Conservation (phyloP, 2,329 filamentous ascomycete species). For the Aspergillus quadrilineatus region DNA sequence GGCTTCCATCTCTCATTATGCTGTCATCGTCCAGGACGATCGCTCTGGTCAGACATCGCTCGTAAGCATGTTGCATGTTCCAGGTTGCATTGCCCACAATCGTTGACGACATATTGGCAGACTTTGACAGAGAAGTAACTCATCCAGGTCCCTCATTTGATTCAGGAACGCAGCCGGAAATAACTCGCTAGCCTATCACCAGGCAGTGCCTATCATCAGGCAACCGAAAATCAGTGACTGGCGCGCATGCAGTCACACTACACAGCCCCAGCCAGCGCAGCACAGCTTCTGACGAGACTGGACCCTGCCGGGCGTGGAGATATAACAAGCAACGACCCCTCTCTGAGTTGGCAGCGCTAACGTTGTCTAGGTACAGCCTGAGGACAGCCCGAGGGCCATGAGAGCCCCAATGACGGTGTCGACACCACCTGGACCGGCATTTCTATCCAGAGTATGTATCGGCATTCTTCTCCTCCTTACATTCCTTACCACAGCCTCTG, state of each 20-base stretch:
- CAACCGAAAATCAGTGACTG: background rate
- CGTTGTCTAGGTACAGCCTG: too few species aligned
- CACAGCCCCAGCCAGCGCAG: background rate
- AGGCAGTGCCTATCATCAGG: too few species aligned
- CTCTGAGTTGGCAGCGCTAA: too few species aligned
- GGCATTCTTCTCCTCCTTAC: background rate
- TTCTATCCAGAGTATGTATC: background rate
- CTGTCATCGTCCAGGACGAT: background rate
- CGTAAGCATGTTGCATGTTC: background rate
- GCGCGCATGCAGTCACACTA: background rate
- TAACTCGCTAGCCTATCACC: too few species aligned
- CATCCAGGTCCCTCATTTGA: too few species aligned
- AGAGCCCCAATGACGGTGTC: too few species aligned
- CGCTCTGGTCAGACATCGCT: background rate
- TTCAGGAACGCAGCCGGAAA: too few species aligned
- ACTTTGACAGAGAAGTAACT: too few species aligned
- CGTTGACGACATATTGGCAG: background rate
- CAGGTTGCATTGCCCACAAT: background rate
- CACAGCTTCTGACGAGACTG: too few species aligned
- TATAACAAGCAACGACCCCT: too few species aligned
- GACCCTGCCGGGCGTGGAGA: background rate
- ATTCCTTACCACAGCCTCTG: background rate
- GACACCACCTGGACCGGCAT: background rate
- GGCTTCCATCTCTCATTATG: background rate
- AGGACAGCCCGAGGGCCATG: too few species aligned